A percentile compares a stretch with the other conserved stretches of the same genome.
These are phyloP conservation scores for Trichomonas tenax DNA, from an alignment of 208 protist genomes.

Conservation along the genomic window DNA sequence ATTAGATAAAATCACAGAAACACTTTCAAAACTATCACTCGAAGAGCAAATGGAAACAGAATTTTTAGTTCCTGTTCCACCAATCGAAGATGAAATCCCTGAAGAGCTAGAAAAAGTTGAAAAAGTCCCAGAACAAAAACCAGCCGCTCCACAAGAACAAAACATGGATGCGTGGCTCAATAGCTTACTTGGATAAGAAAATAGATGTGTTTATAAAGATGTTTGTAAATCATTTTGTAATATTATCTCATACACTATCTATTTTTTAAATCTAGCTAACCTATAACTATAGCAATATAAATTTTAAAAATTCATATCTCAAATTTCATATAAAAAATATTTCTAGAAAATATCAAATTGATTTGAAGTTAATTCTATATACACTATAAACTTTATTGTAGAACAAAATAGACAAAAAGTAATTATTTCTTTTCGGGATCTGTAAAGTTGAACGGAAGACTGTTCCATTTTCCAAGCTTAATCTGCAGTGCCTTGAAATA, in stretches of 20 bases:
- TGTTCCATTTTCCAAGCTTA: neutral
- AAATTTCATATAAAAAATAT: too few species aligned
- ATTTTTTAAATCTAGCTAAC: too few species aligned
- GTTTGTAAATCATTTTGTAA: too few species aligned
- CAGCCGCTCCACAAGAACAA: neutral
- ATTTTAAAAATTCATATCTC: too few species aligned
- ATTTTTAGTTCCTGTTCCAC: neutral
- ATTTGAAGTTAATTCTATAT: too few species aligned
- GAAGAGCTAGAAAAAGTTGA: neutral
- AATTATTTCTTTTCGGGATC: neutral
- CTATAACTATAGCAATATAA: too few species aligned
- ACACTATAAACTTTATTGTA: neutral
- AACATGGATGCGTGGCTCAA: neutral
- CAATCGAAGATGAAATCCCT: neutral
- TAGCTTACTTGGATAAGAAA: neutral
- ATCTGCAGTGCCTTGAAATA: slow-evolving; percentile 1
- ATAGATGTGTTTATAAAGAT: too few species aligned
- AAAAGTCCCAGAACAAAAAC: neutral
- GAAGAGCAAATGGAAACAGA: neutral
- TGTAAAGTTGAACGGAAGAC: neutral
- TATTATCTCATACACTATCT: too few species aligned
- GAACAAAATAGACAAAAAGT: neutral
- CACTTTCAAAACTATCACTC: neutral
- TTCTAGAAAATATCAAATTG: too few species aligned
- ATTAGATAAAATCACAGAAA: neutral